A percentile compares a stretch with the other conserved stretches of the same genome.
Evolutionary conservation across 192 early-diverging fungal species (phyloP).

Genomic region (Haplosporangium gracile): DNA sequence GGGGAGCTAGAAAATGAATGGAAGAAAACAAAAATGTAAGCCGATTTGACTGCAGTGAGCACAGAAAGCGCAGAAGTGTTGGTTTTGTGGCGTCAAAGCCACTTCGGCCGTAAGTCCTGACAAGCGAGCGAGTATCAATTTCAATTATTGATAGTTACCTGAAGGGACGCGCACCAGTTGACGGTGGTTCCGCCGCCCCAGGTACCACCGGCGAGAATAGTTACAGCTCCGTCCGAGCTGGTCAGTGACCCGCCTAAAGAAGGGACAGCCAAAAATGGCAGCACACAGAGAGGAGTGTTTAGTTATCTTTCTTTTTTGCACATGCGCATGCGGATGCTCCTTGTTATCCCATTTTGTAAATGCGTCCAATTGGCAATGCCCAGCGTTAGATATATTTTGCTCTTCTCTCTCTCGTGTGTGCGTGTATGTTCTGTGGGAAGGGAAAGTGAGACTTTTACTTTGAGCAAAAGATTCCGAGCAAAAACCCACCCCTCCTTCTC

Average conservation of each 20-base stretch:
- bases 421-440: neutral
- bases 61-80: neutral
- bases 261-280: neutral
- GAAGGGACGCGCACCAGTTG: slow-evolving; percentile 75
- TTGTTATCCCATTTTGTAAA: neutral
- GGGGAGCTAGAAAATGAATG: slow-evolving; percentile 59
- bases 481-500: neutral
- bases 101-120: too few species aligned
- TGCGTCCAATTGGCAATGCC: neutral
- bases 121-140: neutral
- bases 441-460: neutral
- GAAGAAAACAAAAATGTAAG: neutral
- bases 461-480: neutral
- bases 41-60: neutral
- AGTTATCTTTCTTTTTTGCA: neutral
- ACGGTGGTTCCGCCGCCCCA: slow-evolving; percentile 85
- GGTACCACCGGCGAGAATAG: slow-evolving; percentile 70
- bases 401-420: neutral
- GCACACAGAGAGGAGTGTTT: neutral
- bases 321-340: neutral
- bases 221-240: slow-evolving; percentile 66
- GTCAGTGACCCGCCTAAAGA: slow-evolving; percentile 55
- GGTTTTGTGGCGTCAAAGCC: neutral
- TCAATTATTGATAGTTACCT: slow-evolving; percentile 36
- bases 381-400: neutral